Base-by-base conservation (phyloP, 176 grass and related monocot species). In the Canna indica region DNA sequence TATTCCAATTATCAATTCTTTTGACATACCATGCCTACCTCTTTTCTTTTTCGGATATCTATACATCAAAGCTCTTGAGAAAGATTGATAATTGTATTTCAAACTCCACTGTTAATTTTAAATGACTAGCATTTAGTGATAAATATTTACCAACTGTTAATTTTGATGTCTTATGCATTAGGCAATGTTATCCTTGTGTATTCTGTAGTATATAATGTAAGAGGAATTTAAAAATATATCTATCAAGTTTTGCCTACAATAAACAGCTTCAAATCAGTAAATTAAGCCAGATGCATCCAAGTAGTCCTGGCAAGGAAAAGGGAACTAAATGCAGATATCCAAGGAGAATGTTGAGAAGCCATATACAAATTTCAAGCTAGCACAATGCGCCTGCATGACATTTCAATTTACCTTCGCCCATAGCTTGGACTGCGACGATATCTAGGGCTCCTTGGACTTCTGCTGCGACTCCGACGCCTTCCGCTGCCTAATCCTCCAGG, bases 341-440 rank as follows among this genome's bases (percentile, higher is more conserved):
- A 39, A 71, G 77, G 45, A 77, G 1, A 44, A 72, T 7, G 27
- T 47, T 5, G 3, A 71, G 13, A 61, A 69, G 62, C 27, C 16
- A 54, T 57, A 20, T 28, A 30, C 28, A 29, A 27, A 70, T 47
- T 47, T 48, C 15, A 5, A 70, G 15, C 6, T 48, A 31, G 15
- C 25, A 27, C 48, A 48, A 6, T 13, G 31, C 16, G 28, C 16
- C 46, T 7, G 18, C 22, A 0, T 7, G n/a, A 58, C 14, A 25
- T 17, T 52, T 64, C 25, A 11, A 27, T 4, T 68, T 87, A 97
- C 94, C 88, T 97, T 87, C 88, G 77, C 59, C 88, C 87, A 76
- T 92, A 97, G 81, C 88, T 97, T 2, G 89, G 94, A 64, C 94
- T 97, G 74, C 86, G 81, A 26, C 94, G 94, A 72, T 92, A 87